phyloP scores from a whole-genome alignment of 768 basidiomycete species.

The Mycena vulgaris region DNA sequence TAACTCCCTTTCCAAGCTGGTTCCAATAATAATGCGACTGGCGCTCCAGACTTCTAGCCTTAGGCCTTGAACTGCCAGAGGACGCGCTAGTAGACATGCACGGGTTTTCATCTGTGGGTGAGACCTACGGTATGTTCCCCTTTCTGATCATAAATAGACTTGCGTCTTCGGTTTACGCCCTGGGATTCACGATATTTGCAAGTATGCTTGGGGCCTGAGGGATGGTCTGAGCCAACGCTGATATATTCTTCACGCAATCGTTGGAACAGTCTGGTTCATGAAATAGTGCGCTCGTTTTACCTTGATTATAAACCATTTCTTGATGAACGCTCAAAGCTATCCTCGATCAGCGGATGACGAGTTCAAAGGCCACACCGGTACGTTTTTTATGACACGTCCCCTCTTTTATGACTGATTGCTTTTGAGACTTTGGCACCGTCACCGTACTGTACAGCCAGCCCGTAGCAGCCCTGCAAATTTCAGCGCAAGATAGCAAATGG shows the following conservation, averaged over 20 bases:
- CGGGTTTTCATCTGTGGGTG: conserved; percentile 56
- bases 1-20: conserved; percentile 25
- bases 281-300: conserved; percentile 66
- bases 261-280: conserved; percentile 69
- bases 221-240: too few species aligned
- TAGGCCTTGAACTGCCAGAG: conserved; percentile 71
- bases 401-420: not conserved
- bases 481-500: conserved; percentile 67
- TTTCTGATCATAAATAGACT: not conserved
- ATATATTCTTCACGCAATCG: conserved; percentile 1
- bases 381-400: not conserved
- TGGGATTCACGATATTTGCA: too few species aligned
- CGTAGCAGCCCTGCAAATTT: conserved; percentile 70
- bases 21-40: not conserved
- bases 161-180: too few species aligned
- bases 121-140: conserved; percentile 56
- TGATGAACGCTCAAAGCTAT: conserved; percentile 52
- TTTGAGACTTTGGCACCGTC: conserved; percentile 66
- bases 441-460: conserved; percentile 76
- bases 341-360: conserved; percentile 68
- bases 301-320: not conserved
- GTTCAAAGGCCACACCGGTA: conserved; percentile 67
- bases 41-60: conserved; percentile 57
- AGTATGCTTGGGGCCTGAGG: too few species aligned
- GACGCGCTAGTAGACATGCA: conserved; percentile 66